A percentile compares a stretch with the other conserved stretches of the same genome.
phyloP scores from a whole-genome alignment of 331 rosid species.

The Quercus lobata region DNA sequence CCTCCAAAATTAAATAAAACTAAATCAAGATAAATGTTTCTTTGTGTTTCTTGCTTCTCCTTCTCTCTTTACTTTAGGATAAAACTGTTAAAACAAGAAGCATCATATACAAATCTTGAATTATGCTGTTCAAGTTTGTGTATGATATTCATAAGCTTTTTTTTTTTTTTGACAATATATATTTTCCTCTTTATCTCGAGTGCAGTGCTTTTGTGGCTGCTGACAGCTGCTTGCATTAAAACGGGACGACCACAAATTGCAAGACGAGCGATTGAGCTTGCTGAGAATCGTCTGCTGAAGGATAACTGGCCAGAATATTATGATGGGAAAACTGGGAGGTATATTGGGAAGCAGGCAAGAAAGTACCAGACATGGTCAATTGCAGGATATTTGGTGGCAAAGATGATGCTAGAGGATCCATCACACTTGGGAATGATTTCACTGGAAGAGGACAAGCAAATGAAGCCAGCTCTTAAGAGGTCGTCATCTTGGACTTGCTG shows the following conservation, averaged over 20 bases:
- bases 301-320: conserved; percentile 96
- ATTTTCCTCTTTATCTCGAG: conserved; percentile 8
- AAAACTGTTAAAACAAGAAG: neutral
- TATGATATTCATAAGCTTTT: neutral
- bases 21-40: no score
- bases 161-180: neutral
- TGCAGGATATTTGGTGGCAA: conserved; percentile 90
- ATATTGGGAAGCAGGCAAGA: conserved; percentile 86
- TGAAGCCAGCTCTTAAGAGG: conserved; percentile 85
- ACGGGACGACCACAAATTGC: conserved; percentile 95
- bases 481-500: conserved; percentile 90
- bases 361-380: conserved; percentile 96
- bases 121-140: neutral
- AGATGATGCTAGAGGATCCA: conserved; percentile 97
- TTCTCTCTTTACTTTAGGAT: no score
- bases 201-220: conserved; percentile 88
- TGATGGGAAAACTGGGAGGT: conserved; percentile 88
- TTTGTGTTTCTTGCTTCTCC: no score
- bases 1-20: no score
- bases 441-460: conserved; percentile 90
- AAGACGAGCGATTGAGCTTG: conserved; percentile 84
- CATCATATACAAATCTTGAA: neutral
- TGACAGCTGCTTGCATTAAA: conserved; percentile 95
- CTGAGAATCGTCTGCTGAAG: conserved; percentile 82
- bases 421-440: conserved; percentile 96